Evolutionary conservation across 148 eudicot genomes (phyloP), one percentile per base, ranked within the genome.

Genomic region (Fagopyrum esculentum): DNA sequence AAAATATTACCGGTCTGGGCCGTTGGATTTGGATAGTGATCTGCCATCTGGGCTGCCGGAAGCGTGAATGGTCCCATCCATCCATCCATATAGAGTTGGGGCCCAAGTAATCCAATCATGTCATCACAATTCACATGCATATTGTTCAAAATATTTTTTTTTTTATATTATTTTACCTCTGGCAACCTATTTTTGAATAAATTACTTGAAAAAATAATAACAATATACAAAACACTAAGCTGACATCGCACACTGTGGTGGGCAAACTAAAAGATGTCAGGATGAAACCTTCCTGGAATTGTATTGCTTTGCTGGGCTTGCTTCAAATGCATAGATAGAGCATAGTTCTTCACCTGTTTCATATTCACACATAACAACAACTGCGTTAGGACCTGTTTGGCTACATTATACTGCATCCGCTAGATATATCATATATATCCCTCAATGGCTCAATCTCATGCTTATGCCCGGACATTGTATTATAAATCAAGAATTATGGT

Each of bases 291-390:
- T 72, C 74, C 74, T 29, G 74, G 11, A 26, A 72, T 72, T 72
- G 74, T 19, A 72, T 52, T 72, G 74, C 44, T 72, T 22, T 72
- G 48, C 52, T 72, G 56, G n/a, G 74, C 57, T 52, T 72, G 74
- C 44, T 46, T 72, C 74, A 72, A 43, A 17, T 72, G 74, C 74
- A 72, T 49, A 12, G 74, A 72, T 72, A 72, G 57, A 72, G 74
- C 57, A 50, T 72, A 72, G 57, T 72, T 72, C 43, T 72, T 72
- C 74, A 72, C 74, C 74, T 72, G 74, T 48, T 66, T 66, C 71
- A 66, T 43, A 61, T 40, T 26, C 68, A 66, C 40, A 9, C 1
- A 22, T 7, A 60, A 1, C 1, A 66, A 1, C 49, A 70, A 11
- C 13, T 70, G 50, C 50, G 30, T 44, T 35, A 68, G 19, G 71